Evolutionary conservation across 169 alveolate genomes (phyloP).

Genomic region (Eimeria praecox): DNA sequence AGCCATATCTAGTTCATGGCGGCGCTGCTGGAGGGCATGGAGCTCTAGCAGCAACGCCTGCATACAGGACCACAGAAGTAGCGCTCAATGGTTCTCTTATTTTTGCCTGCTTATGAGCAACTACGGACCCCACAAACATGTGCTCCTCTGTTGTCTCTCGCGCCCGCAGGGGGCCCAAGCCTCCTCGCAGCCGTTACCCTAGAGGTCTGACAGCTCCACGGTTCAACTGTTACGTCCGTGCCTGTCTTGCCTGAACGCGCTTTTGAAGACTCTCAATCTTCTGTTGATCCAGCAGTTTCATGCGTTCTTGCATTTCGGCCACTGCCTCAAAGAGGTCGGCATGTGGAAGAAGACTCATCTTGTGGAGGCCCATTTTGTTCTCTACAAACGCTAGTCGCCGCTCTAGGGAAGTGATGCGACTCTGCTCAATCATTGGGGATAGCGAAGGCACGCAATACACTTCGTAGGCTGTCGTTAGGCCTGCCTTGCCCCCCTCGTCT

Average conservation of each 20-base stretch:
- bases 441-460: conserved; percentile 81
- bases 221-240: background rate
- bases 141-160: conserved; percentile 9
- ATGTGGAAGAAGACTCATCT: conserved; percentile 74
- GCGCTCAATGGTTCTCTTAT: background rate
- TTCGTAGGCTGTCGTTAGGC: conserved; percentile 60
- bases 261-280: conserved; percentile 77
- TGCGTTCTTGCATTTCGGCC: conserved; percentile 52
- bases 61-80: background rate
- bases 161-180: background rate
- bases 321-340: conserved; percentile 77
- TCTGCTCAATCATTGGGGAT: conserved; percentile 73
- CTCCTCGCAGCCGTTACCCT: background rate
- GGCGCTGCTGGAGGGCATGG: conserved; percentile 81
- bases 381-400: conserved; percentile 80
- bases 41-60: conserved; percentile 77
- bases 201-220: background rate
- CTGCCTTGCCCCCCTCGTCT: background rate
- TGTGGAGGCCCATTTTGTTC: conserved; percentile 73
- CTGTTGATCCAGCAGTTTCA: conserved; percentile 58
- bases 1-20: conserved; percentile 74
- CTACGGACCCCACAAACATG: background rate
- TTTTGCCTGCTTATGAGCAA: background rate
- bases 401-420: conserved; percentile 75
- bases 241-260: conserved; percentile 69